Percentiles rank a stretch among this genome's conserved stretches.
Evolutionary conservation across 768 basidiomycete species (phyloP).

Genomic region (Panaeolus cyanescens): DNA sequence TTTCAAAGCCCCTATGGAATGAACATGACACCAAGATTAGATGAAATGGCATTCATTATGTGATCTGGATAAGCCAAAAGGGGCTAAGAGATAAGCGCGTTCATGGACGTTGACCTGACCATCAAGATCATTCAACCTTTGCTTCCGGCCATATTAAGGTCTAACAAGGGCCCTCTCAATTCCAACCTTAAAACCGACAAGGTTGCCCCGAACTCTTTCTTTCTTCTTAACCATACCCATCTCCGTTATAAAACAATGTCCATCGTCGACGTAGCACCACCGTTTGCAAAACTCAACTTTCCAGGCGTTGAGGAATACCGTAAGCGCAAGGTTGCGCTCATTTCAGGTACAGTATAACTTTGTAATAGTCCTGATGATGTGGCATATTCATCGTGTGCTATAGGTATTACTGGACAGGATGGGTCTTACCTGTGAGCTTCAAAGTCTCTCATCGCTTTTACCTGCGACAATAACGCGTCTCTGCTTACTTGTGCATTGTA

Average conservation of each 20-base stretch:
- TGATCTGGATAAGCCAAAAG: not conserved
- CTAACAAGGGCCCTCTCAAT: not conserved
- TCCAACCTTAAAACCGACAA: not conserved
- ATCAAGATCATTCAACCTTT: not conserved
- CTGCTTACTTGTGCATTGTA: slow-evolving; percentile 26
- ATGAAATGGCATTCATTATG: not conserved
- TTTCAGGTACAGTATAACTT: slow-evolving; percentile 64
- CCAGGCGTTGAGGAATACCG: slow-evolving; percentile 81
- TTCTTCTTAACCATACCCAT: slow-evolving; percentile 17
- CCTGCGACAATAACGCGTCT: no score
- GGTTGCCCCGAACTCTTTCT: not conserved
- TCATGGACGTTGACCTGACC: not conserved
- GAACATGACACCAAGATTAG: not conserved
- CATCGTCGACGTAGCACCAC: slow-evolving; percentile 34
- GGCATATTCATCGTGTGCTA: slow-evolving; percentile 5
- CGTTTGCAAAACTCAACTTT: slow-evolving; percentile 56
- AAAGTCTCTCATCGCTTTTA: not conserved
- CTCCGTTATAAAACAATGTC: slow-evolving; percentile 39
- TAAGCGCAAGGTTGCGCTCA: slow-evolving; percentile 90
- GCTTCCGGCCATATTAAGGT: not conserved
- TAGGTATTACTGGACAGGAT: slow-evolving; percentile 96
- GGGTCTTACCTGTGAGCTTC: slow-evolving; percentile 87
- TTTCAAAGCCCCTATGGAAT: not conserved
- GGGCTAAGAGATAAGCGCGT: not conserved
- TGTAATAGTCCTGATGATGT: slow-evolving; percentile 5